Conservation (phyloP, 495 filamentous ascomycete genomes). For the Lasiosphaeris hirsuta region DNA sequence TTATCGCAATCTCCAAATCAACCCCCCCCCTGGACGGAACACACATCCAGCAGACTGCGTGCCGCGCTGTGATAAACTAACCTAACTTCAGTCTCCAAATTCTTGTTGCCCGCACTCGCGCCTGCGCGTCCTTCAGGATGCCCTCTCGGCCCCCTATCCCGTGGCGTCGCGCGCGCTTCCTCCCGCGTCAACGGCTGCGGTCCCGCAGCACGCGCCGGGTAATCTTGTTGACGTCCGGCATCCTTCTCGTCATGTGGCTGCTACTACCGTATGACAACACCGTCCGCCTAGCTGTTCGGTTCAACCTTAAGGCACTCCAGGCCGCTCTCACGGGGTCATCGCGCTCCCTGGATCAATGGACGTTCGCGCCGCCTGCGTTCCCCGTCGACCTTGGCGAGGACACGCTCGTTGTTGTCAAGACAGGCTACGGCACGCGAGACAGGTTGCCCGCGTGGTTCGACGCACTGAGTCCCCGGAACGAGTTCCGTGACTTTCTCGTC, state of each 20-base stretch:
- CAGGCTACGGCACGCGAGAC: constrained; percentile 41
- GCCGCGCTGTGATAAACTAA: too few relatives aligned
- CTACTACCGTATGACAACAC: constrained; percentile 25
- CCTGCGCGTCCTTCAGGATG: too few relatives aligned
- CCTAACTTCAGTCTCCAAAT: too few relatives aligned
- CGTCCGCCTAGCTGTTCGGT: constrained; percentile 21
- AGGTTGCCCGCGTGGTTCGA: constrained; percentile 37
- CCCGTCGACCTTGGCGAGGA: constrained; percentile 34
- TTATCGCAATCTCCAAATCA: too few relatives aligned
- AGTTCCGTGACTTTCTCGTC: constrained; percentile 35
- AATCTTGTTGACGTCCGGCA: too few relatives aligned
- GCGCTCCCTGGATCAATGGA: constrained; percentile 19
- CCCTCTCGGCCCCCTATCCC: too few relatives aligned
- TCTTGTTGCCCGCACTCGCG: too few relatives aligned
- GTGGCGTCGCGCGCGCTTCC: too few relatives aligned
- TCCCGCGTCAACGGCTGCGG: too few relatives aligned
- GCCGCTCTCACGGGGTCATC: background rate
- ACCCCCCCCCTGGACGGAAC: too few relatives aligned
- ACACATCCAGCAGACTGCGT: too few relatives aligned
- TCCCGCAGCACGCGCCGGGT: too few relatives aligned
- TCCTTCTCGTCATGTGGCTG: constrained; percentile 15
- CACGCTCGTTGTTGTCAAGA: constrained; percentile 43
- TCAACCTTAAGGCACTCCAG: constrained; percentile 14
- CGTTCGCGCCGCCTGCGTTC: constrained; percentile 15
- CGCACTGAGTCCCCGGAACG: constrained; percentile 25